Conservation (phyloP, 495 filamentous ascomycete genomes). For the Neurospora sp. region DNA sequence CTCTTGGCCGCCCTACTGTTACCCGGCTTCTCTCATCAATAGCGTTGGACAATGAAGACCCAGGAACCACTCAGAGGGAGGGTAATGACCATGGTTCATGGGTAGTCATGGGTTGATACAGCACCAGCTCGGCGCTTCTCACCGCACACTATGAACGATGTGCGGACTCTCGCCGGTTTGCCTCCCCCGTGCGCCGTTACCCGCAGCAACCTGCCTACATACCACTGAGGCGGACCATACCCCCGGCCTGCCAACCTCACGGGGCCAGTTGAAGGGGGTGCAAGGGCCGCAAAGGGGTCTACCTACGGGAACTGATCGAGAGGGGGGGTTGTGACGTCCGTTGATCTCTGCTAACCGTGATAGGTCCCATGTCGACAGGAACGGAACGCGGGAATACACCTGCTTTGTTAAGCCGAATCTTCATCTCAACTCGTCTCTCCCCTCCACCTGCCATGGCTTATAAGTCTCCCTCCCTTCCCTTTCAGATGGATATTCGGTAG, state of each 20-base stretch:
- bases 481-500: background rate
- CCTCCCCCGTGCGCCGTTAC: background rate
- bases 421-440: background rate
- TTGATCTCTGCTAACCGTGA: background rate
- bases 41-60: background rate
- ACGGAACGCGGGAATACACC: slow-evolving; percentile 3
- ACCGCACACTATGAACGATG: background rate
- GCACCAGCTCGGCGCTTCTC: background rate
- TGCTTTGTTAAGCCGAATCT: slow-evolving; percentile 15
- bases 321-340: slow-evolving; percentile 2
- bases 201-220: background rate
- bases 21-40: background rate
- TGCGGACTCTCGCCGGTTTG: background rate
- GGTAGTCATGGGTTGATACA: background rate
- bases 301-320: background rate
- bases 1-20: background rate
- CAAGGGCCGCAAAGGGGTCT: background rate
- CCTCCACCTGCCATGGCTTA: background rate
- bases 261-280: background rate
- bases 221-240: background rate
- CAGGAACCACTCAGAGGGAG: background rate
- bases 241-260: background rate
- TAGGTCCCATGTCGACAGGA: background rate
- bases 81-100: background rate
- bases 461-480: slow-evolving; percentile 3